Evolutionary conservation across 345 rosid species (phyloP).

Genomic region (Corchorus capsularis): DNA sequence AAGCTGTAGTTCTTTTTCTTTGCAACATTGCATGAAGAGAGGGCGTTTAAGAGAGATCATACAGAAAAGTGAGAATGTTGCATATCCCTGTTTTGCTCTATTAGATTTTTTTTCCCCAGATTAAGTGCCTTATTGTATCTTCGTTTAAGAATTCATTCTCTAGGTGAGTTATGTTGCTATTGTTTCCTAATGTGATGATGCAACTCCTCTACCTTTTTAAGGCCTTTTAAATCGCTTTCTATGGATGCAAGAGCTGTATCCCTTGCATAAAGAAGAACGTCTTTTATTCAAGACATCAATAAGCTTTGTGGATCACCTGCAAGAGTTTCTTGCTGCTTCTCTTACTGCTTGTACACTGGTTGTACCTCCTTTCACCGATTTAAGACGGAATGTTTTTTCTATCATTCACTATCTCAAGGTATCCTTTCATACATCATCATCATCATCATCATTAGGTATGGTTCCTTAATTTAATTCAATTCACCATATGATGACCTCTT

Average conservation of each 20-base stretch:
- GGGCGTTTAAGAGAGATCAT: conserved; percentile 4
- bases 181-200: conserved; percentile 16
- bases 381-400: conserved; percentile 50
- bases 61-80: background rate
- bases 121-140: background rate
- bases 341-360: conserved; percentile 66
- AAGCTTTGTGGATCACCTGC: conserved; percentile 92
- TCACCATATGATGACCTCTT: background rate
- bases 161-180: conserved; percentile 7
- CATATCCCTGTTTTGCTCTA: background rate
- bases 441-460: background rate
- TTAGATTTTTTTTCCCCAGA: background rate
- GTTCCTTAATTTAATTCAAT: conserved; percentile 10
- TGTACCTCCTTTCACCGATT: conserved; percentile 59
- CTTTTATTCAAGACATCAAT: conserved; percentile 81
- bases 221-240: conserved; percentile 88
- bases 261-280: conserved; percentile 55
- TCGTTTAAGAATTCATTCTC: background rate
- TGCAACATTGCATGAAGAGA: background rate
- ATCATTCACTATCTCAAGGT: conserved; percentile 75
- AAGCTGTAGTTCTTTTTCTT: background rate
- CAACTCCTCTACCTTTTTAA: conserved; percentile 31
- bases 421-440: conserved; percentile 4
- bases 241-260: conserved; percentile 91
- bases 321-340: conserved; percentile 81